Evolutionary conservation across 768 basidiomycete species (phyloP), one percentile per base, ranked within the genome.

Genomic region (Mycena olivaceomarginata): DNA sequence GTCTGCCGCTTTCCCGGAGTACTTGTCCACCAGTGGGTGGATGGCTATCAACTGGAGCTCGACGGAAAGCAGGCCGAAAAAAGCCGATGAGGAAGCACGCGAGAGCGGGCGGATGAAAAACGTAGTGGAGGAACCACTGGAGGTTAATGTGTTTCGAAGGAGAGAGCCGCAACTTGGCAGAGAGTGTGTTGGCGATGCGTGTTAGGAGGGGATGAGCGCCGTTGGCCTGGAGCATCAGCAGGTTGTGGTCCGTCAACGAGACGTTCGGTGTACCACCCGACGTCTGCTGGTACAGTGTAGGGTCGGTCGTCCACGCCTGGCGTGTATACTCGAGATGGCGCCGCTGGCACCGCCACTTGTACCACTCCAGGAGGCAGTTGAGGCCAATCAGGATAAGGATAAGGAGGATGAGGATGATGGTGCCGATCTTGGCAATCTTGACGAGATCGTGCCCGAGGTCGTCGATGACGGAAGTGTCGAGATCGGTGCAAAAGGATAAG

Each of bases 81-180:
- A 97, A 87, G n/a, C 98, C 97, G 80, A 99, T 96, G 76, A 97
- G 91, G 83, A 99, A 93, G 82, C 97, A 96, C 0, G 96, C 94
- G 60, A 98, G 90, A 0, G 97, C 97, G 1, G 96, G 95, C 3
- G 97, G 93, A 82, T 99, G 96, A 84, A 97, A 96, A 74, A 99
- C 88, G 86, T 98, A 98, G 81, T 95, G 91, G 81, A 95, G 89
- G 85, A 98, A 96, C 96, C 97, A 99, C 74, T 93, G 92, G 20
- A 96, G 85, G 80, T 95, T 91, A 37, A 90, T 91, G 80, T 96
- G 91, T 75, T 94, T 90, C 48, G 89, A 85, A 8, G 93, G 90
- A 10, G 90, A 89, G 74, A 97, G 86, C 57, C 85, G 90, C 43
- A 96, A 82, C 65, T 85, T 83, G 7, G 85, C 73, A 8, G 92